Evolutionary conservation across 495 filamentous ascomycete genomes (phyloP).

Genomic region (Staphylotrichum tortipilum): DNA sequence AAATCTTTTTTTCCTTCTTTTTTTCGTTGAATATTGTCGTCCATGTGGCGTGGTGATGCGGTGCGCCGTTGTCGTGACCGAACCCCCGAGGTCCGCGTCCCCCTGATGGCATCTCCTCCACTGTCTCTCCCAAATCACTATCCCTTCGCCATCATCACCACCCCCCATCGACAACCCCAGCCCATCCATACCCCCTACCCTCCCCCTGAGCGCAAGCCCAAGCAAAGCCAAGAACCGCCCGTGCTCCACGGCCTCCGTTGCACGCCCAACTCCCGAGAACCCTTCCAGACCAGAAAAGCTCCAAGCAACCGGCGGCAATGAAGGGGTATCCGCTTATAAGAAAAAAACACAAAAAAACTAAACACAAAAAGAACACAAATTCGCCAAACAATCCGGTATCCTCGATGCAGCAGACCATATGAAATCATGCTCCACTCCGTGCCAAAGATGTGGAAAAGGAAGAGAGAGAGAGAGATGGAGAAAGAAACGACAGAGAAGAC

Average conservation of each 20-base stretch:
- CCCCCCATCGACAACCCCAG: neutral
- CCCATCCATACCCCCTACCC: neutral
- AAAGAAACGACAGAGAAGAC: conserved; percentile 10
- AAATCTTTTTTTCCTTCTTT: conserved; percentile 11
- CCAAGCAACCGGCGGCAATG: conserved; percentile 4
- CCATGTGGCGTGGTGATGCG: neutral
- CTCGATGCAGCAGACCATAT: conserved; percentile 16
- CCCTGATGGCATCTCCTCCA: neutral
- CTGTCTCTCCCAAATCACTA: no score
- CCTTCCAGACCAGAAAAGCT: neutral
- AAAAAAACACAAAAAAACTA: conserved; percentile 1
- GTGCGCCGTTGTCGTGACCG: neutral
- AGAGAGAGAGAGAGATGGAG: conserved; percentile 5
- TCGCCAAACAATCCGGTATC: no score
- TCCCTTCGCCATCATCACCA: no score
- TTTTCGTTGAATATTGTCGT: neutral
- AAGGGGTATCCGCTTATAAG: conserved; percentile 8
- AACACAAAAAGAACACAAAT: no score
- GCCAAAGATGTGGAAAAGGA: conserved; percentile 7
- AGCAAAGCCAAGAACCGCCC: neutral
- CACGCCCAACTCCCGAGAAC: conserved; percentile 8
- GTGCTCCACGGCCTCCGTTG: neutral
- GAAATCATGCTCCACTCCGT: conserved; percentile 8
- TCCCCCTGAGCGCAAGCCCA: neutral
- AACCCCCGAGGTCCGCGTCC: no score